A percentile compares a stretch with the other conserved stretches of the same genome.
Evolutionary conservation across 306 rosid genomes (phyloP).

Genomic region (Bauhinia variegata): DNA sequence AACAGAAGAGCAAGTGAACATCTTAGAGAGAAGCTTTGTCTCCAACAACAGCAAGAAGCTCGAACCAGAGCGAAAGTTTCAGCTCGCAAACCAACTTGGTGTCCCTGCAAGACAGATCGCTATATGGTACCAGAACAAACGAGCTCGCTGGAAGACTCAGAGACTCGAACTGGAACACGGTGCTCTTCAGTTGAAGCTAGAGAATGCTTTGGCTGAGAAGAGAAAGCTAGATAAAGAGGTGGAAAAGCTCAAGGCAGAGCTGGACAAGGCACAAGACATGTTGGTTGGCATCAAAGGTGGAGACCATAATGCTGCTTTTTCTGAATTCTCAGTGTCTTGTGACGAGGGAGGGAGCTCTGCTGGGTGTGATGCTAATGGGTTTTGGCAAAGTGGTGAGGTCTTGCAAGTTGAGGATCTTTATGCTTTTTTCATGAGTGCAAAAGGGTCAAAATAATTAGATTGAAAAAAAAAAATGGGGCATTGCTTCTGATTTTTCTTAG

Average conservation of each 20-base stretch:
- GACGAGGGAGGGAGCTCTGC: constrained; percentile 41
- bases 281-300: constrained; percentile 33
- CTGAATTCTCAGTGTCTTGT: constrained; percentile 34
- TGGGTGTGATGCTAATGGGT: constrained; percentile 26
- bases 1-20: constrained; percentile 31
- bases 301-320: constrained; percentile 6
- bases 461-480: too few species aligned
- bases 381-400: constrained; percentile 30
- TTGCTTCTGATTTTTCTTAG: too few species aligned
- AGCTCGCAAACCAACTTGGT: constrained; percentile 57
- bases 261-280: constrained; percentile 48
- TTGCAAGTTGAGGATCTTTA: constrained; percentile 27
- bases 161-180: constrained; percentile 53
- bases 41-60: constrained; percentile 49
- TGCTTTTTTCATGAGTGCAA: too few species aligned
- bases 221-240: constrained; percentile 57
- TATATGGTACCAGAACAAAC: constrained; percentile 71
- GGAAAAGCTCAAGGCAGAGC: constrained; percentile 53
- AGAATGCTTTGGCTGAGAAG: constrained; percentile 54
- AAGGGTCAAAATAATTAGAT: too few species aligned
- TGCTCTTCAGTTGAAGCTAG: constrained; percentile 48
- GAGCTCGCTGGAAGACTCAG: constrained; percentile 67
- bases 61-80: constrained; percentile 51
- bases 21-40: constrained; percentile 61
- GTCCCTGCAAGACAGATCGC: constrained; percentile 65